These are phyloP conservation scores for Blastobotrys serpentis DNA, from an alignment of 1,139 yeast species.

Conservation along the genomic window DNA sequence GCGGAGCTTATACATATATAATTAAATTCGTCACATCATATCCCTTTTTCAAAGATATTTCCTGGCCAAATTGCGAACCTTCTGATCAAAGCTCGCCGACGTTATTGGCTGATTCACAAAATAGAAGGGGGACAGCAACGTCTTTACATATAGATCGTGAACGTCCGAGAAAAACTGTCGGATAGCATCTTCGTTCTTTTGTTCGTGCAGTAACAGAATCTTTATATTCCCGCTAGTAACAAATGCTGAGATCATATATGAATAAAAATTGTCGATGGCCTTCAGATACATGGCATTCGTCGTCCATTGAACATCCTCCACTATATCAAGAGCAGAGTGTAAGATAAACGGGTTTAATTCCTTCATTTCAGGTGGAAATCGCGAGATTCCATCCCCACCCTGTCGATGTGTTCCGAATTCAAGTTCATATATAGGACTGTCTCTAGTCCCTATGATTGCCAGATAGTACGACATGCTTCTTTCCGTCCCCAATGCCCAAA, in stretches of 20 bases:
- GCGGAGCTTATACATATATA: no score
- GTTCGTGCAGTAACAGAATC: slow-evolving; percentile 73
- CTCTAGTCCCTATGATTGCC: slow-evolving; percentile 83
- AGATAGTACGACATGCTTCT: slow-evolving; percentile 69
- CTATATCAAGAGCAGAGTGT: slow-evolving; percentile 82
- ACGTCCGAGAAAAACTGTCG: slow-evolving; percentile 81
- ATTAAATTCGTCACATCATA: neutral
- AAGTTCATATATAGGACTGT: slow-evolving; percentile 81
- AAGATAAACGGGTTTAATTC: slow-evolving; percentile 86
- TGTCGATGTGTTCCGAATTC: slow-evolving; percentile 78
- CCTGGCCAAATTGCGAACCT: slow-evolving; percentile 68
- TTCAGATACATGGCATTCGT: slow-evolving; percentile 65
- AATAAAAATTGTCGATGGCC: slow-evolving; percentile 81
- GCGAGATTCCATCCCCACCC: slow-evolving; percentile 60
- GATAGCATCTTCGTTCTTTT: slow-evolving; percentile 65
- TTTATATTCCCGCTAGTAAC: slow-evolving; percentile 82
- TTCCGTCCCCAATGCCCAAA: no score
- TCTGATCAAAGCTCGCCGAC: slow-evolving; percentile 72
- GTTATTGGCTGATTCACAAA: slow-evolving; percentile 70
- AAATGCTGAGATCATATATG: slow-evolving; percentile 74
- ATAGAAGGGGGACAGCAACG: slow-evolving; percentile 84
- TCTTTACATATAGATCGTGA: slow-evolving; percentile 84
- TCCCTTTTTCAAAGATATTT: slow-evolving; percentile 58
- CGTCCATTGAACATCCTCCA: slow-evolving; percentile 87
- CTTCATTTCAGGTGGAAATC: slow-evolving; percentile 65